Percentiles rank a stretch among this genome's conserved stretches.
These are phyloP conservation scores for Ceratocystis papillata DNA, from an alignment of 2,329 filamentous ascomycete genomes.

Conservation along the genomic window DNA sequence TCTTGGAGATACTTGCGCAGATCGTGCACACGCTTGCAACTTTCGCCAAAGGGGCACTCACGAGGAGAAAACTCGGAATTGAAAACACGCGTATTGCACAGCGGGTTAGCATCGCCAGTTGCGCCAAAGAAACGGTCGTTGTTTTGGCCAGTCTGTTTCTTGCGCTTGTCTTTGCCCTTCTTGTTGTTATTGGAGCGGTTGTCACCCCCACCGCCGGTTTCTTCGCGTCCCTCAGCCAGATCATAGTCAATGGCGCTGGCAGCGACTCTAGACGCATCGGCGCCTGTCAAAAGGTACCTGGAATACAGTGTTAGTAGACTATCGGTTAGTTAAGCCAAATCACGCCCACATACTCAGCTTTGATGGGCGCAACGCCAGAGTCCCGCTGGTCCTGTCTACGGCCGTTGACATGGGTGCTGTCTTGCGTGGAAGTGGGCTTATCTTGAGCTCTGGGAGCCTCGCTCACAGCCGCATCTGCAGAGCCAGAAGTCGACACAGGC, in stretches of 20 bases:
- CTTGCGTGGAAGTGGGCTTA: constrained; percentile 29
- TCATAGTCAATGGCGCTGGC: constrained; percentile 33
- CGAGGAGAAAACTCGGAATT: constrained; percentile 71
- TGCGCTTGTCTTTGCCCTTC: constrained; percentile 35
- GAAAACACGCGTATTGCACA: constrained; percentile 65
- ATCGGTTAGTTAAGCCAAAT: constrained; percentile 10
- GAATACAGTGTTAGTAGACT: background rate
- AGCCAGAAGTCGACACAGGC: constrained; percentile 26
- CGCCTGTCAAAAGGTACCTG: constrained; percentile 44
- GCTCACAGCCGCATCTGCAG: background rate
- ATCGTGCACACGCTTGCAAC: constrained; percentile 74
- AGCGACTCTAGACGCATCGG: constrained; percentile 34
- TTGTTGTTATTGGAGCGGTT: constrained; percentile 34
- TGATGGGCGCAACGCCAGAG: constrained; percentile 30
- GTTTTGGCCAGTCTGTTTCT: constrained; percentile 58
- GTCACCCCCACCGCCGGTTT: constrained; percentile 35
- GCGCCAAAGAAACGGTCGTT: constrained; percentile 69
- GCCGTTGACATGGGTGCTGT: constrained; percentile 43
- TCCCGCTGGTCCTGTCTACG: constrained; percentile 29
- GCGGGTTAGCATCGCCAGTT: constrained; percentile 62
- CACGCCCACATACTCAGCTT: constrained; percentile 32
- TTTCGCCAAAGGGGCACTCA: constrained; percentile 65
- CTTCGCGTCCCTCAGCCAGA: constrained; percentile 32
- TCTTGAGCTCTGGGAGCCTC: constrained; percentile 24
- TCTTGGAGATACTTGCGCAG: constrained; percentile 74